These are phyloP conservation scores for Sugiyamaella novakii DNA, from an alignment of 1,139 yeast species.

Conservation along the genomic window DNA sequence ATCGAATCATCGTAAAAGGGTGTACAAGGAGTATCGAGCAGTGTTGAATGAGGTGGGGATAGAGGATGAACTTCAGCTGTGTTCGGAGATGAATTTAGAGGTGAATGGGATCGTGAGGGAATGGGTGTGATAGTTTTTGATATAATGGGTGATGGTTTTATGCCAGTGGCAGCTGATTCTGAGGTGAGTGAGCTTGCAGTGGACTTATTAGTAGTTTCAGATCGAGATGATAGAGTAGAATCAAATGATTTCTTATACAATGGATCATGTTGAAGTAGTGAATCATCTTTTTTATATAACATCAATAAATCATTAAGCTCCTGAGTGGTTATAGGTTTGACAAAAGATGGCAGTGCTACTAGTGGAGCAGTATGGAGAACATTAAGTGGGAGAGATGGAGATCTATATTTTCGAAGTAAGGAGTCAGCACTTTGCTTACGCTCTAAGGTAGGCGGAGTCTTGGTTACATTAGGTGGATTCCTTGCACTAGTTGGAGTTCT, in stretches of 20 bases:
- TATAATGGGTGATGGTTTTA: background rate
- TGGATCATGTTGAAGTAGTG: background rate
- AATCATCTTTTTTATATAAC: background rate
- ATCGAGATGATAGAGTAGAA: background rate
- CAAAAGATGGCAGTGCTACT: slow-evolving; percentile 15
- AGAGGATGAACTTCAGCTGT: background rate
- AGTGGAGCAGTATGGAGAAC: slow-evolving; percentile 10
- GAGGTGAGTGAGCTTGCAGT: slow-evolving; percentile 1
- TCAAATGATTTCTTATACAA: slow-evolving; percentile 1
- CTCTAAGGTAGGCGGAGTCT: background rate
- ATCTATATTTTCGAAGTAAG: slow-evolving; percentile 8
- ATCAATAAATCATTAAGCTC: slow-evolving; percentile 3
- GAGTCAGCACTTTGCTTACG: slow-evolving; percentile 17
- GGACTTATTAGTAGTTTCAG: background rate
- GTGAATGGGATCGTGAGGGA: background rate
- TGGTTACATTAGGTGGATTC: slow-evolving; percentile 7
- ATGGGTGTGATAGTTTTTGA: background rate
- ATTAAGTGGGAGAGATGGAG: slow-evolving; percentile 18
- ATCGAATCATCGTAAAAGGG: slow-evolving; percentile 2
- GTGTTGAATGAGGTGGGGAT: background rate
- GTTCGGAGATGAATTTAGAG: background rate
- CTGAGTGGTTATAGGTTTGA: background rate
- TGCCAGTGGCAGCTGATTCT: background rate
- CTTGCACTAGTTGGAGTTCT: slow-evolving; percentile 12
- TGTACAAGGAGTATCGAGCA: too few species aligned